A percentile compares a stretch with the other conserved stretches of the same genome.
These are phyloP conservation scores for Fusarium verrucosum DNA, from an alignment of 2,329 filamentous ascomycete genomes.

Conservation along the genomic window DNA sequence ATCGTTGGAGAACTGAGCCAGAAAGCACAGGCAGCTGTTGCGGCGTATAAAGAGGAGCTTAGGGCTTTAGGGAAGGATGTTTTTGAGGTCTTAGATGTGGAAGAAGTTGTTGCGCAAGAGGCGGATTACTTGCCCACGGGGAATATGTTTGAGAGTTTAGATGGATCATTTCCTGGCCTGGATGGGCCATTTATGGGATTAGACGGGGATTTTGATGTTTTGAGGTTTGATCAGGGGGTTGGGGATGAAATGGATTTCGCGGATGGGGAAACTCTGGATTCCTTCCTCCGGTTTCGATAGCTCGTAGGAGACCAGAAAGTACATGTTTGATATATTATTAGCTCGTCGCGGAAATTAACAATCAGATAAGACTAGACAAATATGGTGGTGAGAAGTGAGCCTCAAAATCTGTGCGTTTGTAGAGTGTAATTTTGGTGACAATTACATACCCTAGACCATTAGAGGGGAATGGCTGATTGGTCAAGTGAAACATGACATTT, in stretches of 20 bases:
- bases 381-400: too few species aligned
- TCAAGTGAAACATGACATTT: too few species aligned
- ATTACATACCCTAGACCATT: too few species aligned
- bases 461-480: background rate
- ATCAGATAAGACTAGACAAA: slow-evolving; percentile 34
- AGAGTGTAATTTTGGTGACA: slow-evolving; percentile 1
- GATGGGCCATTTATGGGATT: slow-evolving; percentile 17
- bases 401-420: too few species aligned
- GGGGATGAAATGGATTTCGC: slow-evolving; percentile 3
- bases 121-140: slow-evolving; percentile 15
- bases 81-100: slow-evolving; percentile 9
- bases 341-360: background rate
- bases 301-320: too few species aligned
- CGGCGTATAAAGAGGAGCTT: slow-evolving; percentile 5
- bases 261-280: background rate
- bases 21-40: slow-evolving; percentile 32
- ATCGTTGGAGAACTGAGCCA: slow-evolving; percentile 35
- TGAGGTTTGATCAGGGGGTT: slow-evolving; percentile 4
- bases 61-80: background rate
- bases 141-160: slow-evolving; percentile 14
- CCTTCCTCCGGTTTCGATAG: slow-evolving; percentile 13
- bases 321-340: too few species aligned
- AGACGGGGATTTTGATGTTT: slow-evolving; percentile 12
- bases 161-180: slow-evolving; percentile 19
- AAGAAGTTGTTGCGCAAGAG: background rate